Conservation (phyloP, 306 rosid species). For the Vigna angularis region DNA sequence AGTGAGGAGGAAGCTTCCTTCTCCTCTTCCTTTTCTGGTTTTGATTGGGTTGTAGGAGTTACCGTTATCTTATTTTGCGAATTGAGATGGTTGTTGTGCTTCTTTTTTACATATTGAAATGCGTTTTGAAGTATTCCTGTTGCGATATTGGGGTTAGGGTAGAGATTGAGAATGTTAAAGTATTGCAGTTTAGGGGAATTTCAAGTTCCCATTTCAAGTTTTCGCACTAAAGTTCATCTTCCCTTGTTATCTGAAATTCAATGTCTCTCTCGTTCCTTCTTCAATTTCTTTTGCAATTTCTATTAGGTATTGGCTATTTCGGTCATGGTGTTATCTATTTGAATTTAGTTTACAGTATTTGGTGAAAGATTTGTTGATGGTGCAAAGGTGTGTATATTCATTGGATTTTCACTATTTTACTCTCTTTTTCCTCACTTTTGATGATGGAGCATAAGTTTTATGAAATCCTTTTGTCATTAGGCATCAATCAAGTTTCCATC, state of each 20-base stretch:
- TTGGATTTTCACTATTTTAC: background rate
- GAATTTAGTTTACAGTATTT: background rate
- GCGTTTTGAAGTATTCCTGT: too few relatives aligned
- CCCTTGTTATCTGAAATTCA: constrained; percentile 36
- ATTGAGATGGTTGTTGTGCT: too few relatives aligned
- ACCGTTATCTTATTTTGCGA: too few relatives aligned
- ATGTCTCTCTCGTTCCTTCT: constrained; percentile 39
- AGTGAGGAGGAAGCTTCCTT: too few relatives aligned
- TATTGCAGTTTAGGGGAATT: too few relatives aligned
- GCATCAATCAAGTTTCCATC: constrained; percentile 19
- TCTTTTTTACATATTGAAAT: too few relatives aligned
- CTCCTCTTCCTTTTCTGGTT: too few relatives aligned
- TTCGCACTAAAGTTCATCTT: constrained; percentile 57
- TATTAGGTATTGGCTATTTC: constrained; percentile 16
- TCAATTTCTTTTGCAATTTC: constrained; percentile 19
- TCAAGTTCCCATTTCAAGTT: background rate
- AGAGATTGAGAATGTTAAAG: too few relatives aligned
- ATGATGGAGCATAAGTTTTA: constrained; percentile 4
- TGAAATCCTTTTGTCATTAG: constrained; percentile 18
- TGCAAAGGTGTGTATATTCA: constrained; percentile 11
- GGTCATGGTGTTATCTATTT: background rate
- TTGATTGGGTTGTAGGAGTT: too few relatives aligned
- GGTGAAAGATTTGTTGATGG: constrained; percentile 13
- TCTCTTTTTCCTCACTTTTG: background rate
- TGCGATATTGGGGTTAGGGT: too few relatives aligned